A percentile compares a stretch with the other conserved stretches of the same genome.
phyloP scores from a whole-genome alignment of 306 rosid species.

The Crotalaria pallida region DNA sequence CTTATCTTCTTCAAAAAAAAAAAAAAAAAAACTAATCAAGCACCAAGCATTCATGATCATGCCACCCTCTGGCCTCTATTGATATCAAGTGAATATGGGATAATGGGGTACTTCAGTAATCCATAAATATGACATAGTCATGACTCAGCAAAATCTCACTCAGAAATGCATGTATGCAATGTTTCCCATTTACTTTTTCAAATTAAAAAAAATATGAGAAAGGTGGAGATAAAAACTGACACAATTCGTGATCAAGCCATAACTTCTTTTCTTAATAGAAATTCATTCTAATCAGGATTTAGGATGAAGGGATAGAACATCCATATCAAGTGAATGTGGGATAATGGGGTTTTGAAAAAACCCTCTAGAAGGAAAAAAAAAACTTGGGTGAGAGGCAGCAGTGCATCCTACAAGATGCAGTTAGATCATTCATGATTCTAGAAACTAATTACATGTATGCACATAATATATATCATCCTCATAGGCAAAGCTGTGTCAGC shows the following conservation, averaged over 20 bases:
- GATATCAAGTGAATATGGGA: too few species aligned
- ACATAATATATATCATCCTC: neutral
- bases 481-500: neutral
- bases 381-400: neutral
- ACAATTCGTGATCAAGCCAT: neutral
- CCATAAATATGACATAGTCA: neutral
- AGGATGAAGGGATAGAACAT: neutral
- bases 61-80: too few species aligned
- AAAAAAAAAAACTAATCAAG: neutral
- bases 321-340: neutral
- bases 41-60: too few species aligned
- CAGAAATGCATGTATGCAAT: neutral
- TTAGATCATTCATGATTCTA: neutral
- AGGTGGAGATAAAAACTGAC: neutral
- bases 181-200: neutral
- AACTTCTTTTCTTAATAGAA: neutral
- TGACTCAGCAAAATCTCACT: neutral
- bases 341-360: neutral
- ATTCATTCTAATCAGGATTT: neutral
- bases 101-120: neutral
- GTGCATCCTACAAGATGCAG: neutral
- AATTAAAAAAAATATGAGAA: neutral
- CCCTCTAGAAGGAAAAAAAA: neutral
- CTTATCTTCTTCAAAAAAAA: too few species aligned
- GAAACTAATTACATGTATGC: neutral